Conservation (phyloP, 495 filamentous ascomycete genomes). For the Chaetomidium leptoderma region DNA sequence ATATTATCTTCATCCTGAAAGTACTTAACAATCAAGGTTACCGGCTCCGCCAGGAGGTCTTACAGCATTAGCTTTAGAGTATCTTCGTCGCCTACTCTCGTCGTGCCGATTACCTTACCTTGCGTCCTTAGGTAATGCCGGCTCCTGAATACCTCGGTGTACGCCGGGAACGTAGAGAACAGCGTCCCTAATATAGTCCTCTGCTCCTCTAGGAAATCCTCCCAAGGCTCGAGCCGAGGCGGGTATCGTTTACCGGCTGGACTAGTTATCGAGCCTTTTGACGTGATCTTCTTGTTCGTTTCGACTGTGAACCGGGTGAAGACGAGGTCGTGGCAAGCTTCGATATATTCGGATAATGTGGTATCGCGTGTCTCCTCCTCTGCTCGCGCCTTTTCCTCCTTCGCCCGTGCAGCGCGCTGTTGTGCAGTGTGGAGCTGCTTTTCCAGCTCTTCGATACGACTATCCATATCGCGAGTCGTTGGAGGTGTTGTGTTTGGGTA, state of each 20-base stretch:
- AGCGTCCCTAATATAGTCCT: neutral
- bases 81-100: neutral
- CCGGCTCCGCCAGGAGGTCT: slow-evolving; percentile 3
- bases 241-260: slow-evolving; percentile 2
- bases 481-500: too few relatives aligned
- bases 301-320: slow-evolving; percentile 35
- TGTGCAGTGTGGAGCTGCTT: too few relatives aligned
- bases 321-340: slow-evolving; percentile 33
- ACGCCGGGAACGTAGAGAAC: neutral
- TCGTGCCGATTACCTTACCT: neutral
- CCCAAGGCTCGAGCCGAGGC: neutral
- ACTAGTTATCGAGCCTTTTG: slow-evolving; percentile 2
- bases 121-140: slow-evolving; percentile 4
- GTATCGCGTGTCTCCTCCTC: slow-evolving; percentile 15
- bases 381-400: too few relatives aligned
- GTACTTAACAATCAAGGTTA: neutral
- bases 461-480: too few relatives aligned
- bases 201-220: slow-evolving; percentile 6
- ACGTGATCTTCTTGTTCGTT: slow-evolving; percentile 12
- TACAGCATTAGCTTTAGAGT: slow-evolving; percentile 1
- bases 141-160: neutral
- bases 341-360: slow-evolving; percentile 38
- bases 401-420: too few relatives aligned
- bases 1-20: slow-evolving; percentile 1
- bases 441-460: too few relatives aligned